These are phyloP conservation scores for Chlorella sp. DNA, from an alignment of 139 green algal species.

Conservation along the genomic window DNA sequence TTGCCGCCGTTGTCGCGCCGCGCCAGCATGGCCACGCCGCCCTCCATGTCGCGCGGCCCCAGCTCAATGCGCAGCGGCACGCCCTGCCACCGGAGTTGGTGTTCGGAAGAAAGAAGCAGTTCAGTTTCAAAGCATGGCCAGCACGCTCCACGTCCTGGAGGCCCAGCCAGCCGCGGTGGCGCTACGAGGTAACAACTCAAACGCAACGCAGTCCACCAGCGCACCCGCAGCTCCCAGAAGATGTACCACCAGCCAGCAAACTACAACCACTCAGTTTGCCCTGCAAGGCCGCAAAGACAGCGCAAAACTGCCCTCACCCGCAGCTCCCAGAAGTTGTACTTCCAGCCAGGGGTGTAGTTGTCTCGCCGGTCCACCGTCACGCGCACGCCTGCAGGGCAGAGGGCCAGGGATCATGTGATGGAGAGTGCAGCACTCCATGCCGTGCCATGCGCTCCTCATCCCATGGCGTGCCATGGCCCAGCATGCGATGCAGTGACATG, in stretches of 20 bases:
- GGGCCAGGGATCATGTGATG: no score
- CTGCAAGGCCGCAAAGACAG: no score
- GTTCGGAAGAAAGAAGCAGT: not conserved
- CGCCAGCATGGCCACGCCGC: conserved; percentile 77
- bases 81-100: conserved; percentile 51
- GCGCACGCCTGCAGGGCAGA: conserved; percentile 69
- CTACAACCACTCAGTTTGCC: conserved; percentile 95
- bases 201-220: no score
- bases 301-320: conserved; percentile 48
- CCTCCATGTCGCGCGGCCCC: conserved; percentile 94
- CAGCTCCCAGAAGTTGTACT: conserved; percentile 99
- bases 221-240: conserved; percentile 93
- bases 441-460: no score
- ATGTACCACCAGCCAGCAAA: conserved; percentile 98
- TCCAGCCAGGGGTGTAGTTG: conserved; percentile 98
- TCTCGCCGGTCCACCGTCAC: conserved; percentile 80
- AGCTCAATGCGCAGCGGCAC: conserved; percentile 95
- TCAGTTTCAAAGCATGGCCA: not conserved
- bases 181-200: no score
- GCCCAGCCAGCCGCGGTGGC: no score
- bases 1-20: conserved; percentile 94
- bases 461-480: no score
- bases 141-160: not conserved
- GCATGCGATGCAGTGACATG: no score
- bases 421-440: not conserved